These are phyloP conservation scores for Hypericum perforatum DNA, from an alignment of 345 rosid species.

Conservation along the genomic window DNA sequence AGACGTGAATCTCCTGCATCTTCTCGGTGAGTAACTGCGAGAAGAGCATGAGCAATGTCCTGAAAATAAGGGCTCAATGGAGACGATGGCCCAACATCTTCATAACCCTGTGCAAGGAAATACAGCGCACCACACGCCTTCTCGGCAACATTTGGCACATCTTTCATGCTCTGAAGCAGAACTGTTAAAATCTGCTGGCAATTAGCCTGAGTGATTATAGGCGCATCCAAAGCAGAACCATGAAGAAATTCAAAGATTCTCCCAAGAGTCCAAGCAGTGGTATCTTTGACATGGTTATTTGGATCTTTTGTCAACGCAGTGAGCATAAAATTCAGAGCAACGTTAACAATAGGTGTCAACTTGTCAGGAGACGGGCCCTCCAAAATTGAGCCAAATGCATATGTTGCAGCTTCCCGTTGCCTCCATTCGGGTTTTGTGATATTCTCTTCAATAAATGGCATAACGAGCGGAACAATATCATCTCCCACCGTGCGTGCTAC, in stretches of 20 bases:
- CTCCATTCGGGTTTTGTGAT: conserved; percentile 42
- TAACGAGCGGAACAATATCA: conserved; percentile 34
- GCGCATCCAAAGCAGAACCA: conserved; percentile 7
- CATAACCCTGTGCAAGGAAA: conserved; percentile 10
- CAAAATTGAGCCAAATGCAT: conserved; percentile 41
- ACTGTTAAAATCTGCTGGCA: conserved; percentile 9
- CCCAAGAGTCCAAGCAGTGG: conserved; percentile 7
- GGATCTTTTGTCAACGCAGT: conserved; percentile 5
- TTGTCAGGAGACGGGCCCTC: conserved; percentile 43
- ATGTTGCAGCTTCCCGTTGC: conserved; percentile 41
- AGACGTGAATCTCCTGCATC: conserved; percentile 7
- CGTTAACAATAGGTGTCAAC: conserved; percentile 27
- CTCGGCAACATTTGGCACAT: conserved; percentile 9
- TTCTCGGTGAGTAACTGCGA: conserved; percentile 9
- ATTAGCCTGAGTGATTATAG: conserved; percentile 3
- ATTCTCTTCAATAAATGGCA: conserved; percentile 40
- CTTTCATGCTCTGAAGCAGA: conserved; percentile 12
- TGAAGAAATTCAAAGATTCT: conserved; percentile 8
- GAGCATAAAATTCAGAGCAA: conserved; percentile 21
- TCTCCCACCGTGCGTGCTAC: conserved; percentile 43
- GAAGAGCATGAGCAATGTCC: conserved; percentile 11
- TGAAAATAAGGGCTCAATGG: conserved; percentile 9
- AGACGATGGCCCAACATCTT: conserved; percentile 11
- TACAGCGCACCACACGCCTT: conserved; percentile 10
- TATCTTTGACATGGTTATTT: conserved; percentile 8